Evolutionary conservation across 2,329 filamentous ascomycete genomes (phyloP).

Genomic region (Hirsutella thompsonii): DNA sequence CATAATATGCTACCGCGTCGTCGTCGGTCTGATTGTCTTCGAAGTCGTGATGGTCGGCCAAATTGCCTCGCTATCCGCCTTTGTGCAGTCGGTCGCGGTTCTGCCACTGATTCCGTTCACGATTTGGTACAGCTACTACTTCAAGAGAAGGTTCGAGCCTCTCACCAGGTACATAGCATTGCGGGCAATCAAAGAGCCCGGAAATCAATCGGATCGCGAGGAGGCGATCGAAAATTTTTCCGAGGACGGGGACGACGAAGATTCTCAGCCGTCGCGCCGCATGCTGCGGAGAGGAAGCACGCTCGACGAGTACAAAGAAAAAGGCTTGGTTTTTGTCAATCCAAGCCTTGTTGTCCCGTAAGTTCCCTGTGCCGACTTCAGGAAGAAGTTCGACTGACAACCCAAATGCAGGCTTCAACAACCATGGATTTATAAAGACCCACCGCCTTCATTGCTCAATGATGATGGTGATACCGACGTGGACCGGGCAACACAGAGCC

Average conservation of each 20-base stretch:
- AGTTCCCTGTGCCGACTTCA: background rate
- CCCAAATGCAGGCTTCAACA: constrained; percentile 41
- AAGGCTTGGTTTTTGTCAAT: constrained; percentile 60
- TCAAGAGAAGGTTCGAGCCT: constrained; percentile 68
- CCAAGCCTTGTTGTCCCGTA: constrained; percentile 58
- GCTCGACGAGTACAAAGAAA: constrained; percentile 60
- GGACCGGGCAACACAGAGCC: constrained; percentile 7
- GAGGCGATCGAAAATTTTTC: constrained; percentile 23
- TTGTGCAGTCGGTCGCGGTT: constrained; percentile 59
- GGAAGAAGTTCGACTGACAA: background rate
- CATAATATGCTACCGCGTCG: constrained; percentile 87
- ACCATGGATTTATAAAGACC: constrained; percentile 54
- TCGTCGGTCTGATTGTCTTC: constrained; percentile 77
- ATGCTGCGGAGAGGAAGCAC: constrained; percentile 45
- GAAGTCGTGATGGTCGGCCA: constrained; percentile 85
- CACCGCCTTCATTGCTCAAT: constrained; percentile 25
- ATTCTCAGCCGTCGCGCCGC: constrained; percentile 22
- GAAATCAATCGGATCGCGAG: constrained; percentile 19
- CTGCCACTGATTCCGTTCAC: constrained; percentile 68
- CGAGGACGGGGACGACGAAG: constrained; percentile 28
- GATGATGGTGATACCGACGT: constrained; percentile 14
- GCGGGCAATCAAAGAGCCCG: constrained; percentile 61
- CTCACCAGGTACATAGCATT: constrained; percentile 88
- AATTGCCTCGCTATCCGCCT: constrained; percentile 61
- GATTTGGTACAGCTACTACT: constrained; percentile 82